Evolutionary conservation across 2,329 filamentous ascomycete genomes (phyloP).

Genomic region (Diaporthe sp.): DNA sequence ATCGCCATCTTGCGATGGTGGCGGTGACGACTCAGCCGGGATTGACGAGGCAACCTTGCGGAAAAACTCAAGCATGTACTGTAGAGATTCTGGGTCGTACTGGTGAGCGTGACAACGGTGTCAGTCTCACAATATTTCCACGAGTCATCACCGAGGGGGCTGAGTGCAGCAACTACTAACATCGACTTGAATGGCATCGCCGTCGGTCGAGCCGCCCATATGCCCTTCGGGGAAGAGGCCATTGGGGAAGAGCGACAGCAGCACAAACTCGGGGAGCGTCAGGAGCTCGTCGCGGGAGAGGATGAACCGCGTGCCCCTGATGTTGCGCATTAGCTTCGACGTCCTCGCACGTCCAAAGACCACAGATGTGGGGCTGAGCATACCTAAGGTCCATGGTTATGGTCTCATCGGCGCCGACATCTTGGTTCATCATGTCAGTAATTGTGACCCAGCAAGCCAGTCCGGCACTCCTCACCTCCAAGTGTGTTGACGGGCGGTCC

Average conservation of each 20-base stretch:
- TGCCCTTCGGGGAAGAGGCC: constrained; percentile 97
- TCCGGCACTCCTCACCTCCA: constrained; percentile 70
- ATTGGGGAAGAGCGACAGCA: constrained; percentile 97
- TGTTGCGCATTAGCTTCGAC: constrained; percentile 14
- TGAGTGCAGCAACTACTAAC: constrained; percentile 57
- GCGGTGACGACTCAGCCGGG: constrained; percentile 77
- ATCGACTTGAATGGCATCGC: constrained; percentile 96
- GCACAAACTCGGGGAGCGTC: constrained; percentile 95
- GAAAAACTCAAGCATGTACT: constrained; percentile 99
- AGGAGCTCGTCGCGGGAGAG: constrained; percentile 94
- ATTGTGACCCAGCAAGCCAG: constrained; percentile 29
- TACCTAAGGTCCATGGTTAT: constrained; percentile 96
- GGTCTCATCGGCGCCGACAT: constrained; percentile 90
- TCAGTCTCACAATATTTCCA: constrained; percentile 1
- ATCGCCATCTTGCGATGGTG: constrained; percentile 71
- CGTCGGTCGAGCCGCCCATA: constrained; percentile 91
- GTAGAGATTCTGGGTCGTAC: constrained; percentile 96
- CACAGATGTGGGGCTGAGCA: constrained; percentile 38
- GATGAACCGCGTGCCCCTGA: constrained; percentile 90
- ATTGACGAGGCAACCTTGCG: constrained; percentile 97
- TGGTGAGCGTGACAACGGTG: constrained; percentile 51
- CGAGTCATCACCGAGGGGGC: constrained; percentile 29
- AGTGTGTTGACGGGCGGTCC: constrained; percentile 90
- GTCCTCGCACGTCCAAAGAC: neutral
- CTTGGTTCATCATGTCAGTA: constrained; percentile 50